phyloP scores from a whole-genome alignment of 768 basidiomycete species.

The Russula sp. region DNA sequence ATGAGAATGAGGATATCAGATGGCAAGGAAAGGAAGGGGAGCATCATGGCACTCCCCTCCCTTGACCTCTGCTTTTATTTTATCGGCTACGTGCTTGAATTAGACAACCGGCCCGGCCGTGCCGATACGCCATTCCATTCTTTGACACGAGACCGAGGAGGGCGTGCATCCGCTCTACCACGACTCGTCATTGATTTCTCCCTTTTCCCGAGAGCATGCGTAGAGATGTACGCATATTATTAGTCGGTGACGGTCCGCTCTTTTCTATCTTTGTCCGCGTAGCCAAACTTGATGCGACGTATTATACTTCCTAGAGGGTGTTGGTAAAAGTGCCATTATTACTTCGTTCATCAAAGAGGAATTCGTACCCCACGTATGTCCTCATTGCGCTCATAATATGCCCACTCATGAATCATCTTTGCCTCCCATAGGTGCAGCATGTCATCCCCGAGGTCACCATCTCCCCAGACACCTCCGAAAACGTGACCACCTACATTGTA shows the following conservation, averaged over 20 bases:
- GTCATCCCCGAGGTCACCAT: constrained; percentile 97
- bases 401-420: constrained; percentile 1
- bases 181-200: neutral
- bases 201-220: constrained; percentile 45
- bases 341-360: constrained; percentile 96
- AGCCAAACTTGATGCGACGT: neutral
- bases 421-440: constrained; percentile 68
- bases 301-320: constrained; percentile 58
- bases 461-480: constrained; percentile 93
- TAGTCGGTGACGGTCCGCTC: constrained; percentile 84
- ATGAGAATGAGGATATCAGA: constrained; percentile 19
- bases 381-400: neutral
- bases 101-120: neutral
- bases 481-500: constrained; percentile 96
- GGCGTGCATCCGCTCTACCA: neutral
- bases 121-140: neutral
- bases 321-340: constrained; percentile 96
- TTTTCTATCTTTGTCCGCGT: constrained; percentile 1
- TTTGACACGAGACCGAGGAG: neutral
- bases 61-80: neutral
- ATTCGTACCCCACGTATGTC: constrained; percentile 76
- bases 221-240: constrained; percentile 88
- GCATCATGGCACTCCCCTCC: neutral
- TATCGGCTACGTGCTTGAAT: neutral
- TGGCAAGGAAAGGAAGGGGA: constrained; percentile 12